phyloP scores from a whole-genome alignment of 495 filamentous ascomycete species.

The Penicillium desertorum region DNA sequence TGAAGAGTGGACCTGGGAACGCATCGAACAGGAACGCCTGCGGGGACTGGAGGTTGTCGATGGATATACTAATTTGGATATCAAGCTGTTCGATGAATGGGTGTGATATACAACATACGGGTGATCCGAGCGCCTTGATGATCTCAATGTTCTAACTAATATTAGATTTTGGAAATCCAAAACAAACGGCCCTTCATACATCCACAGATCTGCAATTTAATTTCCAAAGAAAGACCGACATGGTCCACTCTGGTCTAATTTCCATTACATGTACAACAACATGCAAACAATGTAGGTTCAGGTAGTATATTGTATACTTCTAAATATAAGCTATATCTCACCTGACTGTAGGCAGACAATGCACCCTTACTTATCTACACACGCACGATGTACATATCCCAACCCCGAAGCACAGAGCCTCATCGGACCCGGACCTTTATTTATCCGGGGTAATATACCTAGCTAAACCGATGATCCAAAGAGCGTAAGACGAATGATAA shows the following conservation, averaged over 20 bases:
- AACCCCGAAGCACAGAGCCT: not conserved
- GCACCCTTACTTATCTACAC: not conserved
- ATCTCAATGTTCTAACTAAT: not conserved
- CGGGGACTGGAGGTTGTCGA: slow-evolving; percentile 56
- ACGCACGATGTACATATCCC: too few relatives aligned
- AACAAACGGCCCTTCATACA: not conserved
- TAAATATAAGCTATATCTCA: not conserved
- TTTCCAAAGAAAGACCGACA: not conserved
- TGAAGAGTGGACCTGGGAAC: slow-evolving; percentile 54
- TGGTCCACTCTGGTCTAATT: not conserved
- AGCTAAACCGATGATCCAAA: not conserved
- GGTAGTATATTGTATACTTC: not conserved
- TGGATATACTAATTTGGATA: slow-evolving; percentile 51
- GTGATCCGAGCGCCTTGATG: slow-evolving; percentile 9
- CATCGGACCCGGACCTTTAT: not conserved
- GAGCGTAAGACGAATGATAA: not conserved
- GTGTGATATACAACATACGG: slow-evolving; percentile 17
- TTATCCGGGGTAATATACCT: not conserved
- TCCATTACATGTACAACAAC: not conserved
- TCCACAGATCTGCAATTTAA: slow-evolving; percentile 1
- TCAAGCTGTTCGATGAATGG: slow-evolving; percentile 46
- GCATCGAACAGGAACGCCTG: slow-evolving; percentile 56
- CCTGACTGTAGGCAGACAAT: not conserved
- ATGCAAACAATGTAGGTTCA: not conserved
- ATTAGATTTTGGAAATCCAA: not conserved